Evolutionary conservation across 148 eudicot species (phyloP).

Genomic region (Fagopyrum esculentum): DNA sequence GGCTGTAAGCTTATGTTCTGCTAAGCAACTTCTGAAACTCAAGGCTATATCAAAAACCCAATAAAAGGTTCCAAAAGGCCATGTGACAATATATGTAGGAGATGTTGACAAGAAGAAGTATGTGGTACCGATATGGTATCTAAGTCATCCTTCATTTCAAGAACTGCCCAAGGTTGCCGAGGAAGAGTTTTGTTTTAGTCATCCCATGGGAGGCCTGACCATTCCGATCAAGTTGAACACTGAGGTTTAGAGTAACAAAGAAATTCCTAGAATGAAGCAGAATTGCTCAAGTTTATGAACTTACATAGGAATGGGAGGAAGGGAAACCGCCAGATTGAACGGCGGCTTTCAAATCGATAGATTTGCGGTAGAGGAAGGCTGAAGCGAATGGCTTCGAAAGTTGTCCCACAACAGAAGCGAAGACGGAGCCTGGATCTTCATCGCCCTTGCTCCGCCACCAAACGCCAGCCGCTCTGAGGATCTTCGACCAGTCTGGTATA

Average conservation of each 20-base stretch:
- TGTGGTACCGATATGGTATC: constrained; percentile 39
- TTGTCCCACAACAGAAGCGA: constrained; percentile 51
- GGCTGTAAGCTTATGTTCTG: background rate
- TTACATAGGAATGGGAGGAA: constrained; percentile 91
- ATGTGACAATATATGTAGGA: constrained; percentile 51
- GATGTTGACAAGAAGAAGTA: constrained; percentile 26
- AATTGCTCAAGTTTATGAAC: background rate
- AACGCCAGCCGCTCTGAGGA: no score
- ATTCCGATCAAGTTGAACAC: constrained; percentile 32
- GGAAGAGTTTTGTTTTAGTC: constrained; percentile 55
- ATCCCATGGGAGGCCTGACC: constrained; percentile 45
- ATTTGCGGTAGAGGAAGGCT: constrained; percentile 37
- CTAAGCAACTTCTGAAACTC: background rate
- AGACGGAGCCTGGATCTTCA: no score
- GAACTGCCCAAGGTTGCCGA: constrained; percentile 38
- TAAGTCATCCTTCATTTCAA: constrained; percentile 41
- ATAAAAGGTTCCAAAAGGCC: constrained; percentile 43
- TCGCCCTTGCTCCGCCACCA: no score
- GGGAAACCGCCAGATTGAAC: constrained; percentile 90
- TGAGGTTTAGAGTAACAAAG: no score
- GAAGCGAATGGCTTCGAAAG: constrained; percentile 67
- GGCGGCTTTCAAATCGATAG: constrained; percentile 42
- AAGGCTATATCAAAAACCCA: background rate
- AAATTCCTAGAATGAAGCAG: no score
- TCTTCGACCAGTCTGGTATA: no score